These are phyloP conservation scores for Incumbomyces lentus DNA, from an alignment of 2,329 filamentous ascomycete species.

Conservation along the genomic window DNA sequence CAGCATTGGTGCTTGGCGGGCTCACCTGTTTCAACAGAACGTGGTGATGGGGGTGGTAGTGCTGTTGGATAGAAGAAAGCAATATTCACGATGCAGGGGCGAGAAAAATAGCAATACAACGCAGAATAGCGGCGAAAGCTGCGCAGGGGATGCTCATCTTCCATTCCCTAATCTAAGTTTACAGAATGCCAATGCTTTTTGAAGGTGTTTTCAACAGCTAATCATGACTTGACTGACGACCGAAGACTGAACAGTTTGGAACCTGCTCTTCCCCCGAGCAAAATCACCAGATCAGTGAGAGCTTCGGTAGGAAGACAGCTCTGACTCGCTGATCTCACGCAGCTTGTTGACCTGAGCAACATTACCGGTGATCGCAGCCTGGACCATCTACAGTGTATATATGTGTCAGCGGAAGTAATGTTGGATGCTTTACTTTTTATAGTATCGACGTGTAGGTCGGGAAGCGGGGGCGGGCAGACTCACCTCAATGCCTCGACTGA, in stretches of 20 bases:
- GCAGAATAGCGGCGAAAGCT: no score
- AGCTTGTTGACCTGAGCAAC: constrained; percentile 64
- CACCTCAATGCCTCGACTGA: constrained; percentile 54
- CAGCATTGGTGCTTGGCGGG: no score
- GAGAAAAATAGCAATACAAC: no score
- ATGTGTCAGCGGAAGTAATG: not conserved
- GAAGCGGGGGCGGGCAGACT: not conserved
- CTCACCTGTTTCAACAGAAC: no score
- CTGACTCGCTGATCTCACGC: constrained; percentile 58
- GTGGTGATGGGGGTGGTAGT: no score
- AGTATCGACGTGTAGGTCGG: not conserved
- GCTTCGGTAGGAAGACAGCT: constrained; percentile 52
- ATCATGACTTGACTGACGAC: not conserved
- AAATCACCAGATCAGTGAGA: constrained; percentile 18
- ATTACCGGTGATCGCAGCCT: constrained; percentile 63
- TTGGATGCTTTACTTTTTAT: not conserved
- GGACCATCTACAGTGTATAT: constrained; percentile 43
- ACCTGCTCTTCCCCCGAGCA: not conserved
- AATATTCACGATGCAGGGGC: no score
- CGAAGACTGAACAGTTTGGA: not conserved
- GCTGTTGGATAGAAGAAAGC: no score
- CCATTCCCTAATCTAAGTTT: no score
- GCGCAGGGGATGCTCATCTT: no score
- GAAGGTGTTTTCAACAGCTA: no score
- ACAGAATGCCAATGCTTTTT: no score